These are phyloP conservation scores for Ophiocordyceps robertsii DNA, from an alignment of 2,329 filamentous ascomycete genomes.

Conservation along the genomic window DNA sequence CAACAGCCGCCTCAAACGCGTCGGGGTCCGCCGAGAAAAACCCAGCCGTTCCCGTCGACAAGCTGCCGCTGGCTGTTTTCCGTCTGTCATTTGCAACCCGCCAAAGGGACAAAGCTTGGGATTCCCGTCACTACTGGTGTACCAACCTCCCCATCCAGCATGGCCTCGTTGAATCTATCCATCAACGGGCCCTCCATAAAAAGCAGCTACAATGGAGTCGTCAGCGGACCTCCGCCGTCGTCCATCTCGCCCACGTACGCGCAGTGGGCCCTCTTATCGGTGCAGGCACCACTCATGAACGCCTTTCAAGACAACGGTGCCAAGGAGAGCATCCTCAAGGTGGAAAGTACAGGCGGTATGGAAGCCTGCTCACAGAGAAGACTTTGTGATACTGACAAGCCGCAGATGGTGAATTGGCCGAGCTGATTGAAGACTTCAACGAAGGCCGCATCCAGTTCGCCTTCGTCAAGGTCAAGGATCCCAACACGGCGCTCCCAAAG, in stretches of 20 bases:
- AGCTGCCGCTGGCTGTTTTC: too few relatives aligned
- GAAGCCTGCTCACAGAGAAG: not conserved
- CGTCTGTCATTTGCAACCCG: too few relatives aligned
- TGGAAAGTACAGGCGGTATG: slow-evolving; percentile 77
- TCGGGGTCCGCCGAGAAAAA: too few relatives aligned
- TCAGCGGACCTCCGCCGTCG: slow-evolving; percentile 36
- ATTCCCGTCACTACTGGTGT: not conserved
- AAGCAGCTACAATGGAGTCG: slow-evolving; percentile 55
- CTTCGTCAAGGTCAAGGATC: slow-evolving; percentile 91
- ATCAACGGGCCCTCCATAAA: slow-evolving; percentile 73
- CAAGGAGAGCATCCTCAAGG: slow-evolving; percentile 92
- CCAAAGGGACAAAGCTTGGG: too few relatives aligned
- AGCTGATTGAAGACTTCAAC: slow-evolving; percentile 90
- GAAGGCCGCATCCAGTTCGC: slow-evolving; percentile 96
- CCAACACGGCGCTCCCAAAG: slow-evolving; percentile 81
- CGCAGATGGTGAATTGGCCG: slow-evolving; percentile 76
- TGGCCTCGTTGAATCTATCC: slow-evolving; percentile 72
- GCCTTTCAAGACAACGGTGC: slow-evolving; percentile 77
- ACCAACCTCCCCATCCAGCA: slow-evolving; percentile 20
- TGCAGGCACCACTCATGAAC: slow-evolving; percentile 81
- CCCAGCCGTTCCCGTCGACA: too few relatives aligned
- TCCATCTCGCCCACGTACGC: slow-evolving; percentile 66
- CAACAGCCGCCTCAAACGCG: not conserved
- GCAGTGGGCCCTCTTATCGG: slow-evolving; percentile 89
- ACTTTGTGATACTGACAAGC: slow-evolving; percentile 8